Base-by-base conservation (phyloP, 805 yeast genomes). In the Scheffersomyces lignosus region DNA sequence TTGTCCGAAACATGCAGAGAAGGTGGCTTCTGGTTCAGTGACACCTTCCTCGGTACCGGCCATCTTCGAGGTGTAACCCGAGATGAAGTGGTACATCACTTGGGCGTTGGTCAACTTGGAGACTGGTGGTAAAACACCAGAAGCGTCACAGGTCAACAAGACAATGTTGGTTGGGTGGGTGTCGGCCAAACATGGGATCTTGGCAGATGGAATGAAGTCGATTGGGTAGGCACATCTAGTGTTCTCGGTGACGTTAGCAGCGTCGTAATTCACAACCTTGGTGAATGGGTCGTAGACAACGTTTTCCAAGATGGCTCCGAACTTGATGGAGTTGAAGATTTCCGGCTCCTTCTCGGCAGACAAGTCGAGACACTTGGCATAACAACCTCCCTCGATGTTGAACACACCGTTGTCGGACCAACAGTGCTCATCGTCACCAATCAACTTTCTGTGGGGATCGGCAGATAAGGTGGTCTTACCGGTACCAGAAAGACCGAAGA, bases 341-440 rank as follows among this genome's bases (percentile, higher is more conserved):
- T 91, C 99, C 34, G 99, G 99, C 75, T 91, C 99, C 71, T 85
- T 91, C 70, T 87, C 97, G 48, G 75, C 83, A 34, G 87, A 72
- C 49, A 91, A 76, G 57, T 87, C 96, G 49, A 91, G 75, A 74
- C 97, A 90, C 73, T 91, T 91, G 57, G 98, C 98, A 75, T 91
- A 91, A 77, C 99, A 91, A 50, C 99, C 99, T 68, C 99, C 99
- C 75, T 91, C 99, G 58, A 91, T 90, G 80, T 93, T 93, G 83
- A 91, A 91, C 42, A 91, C 97, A 72, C 99, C 99, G 52, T 85
- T 75, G 68, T 91, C 95, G 14, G 97, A 87, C 99, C 99, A 91
- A 75, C 98, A 91, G 75, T 91, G 99, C 73, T 91, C 99, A 64
- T 91, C 99, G 66, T 91, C 99, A 65, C 99, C 99, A 61, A 91